A percentile compares a stretch with the other conserved stretches of the same genome.
Evolutionary conservation across 1,139 yeast genomes (phyloP).

Genomic region (Candida freyschussii): DNA sequence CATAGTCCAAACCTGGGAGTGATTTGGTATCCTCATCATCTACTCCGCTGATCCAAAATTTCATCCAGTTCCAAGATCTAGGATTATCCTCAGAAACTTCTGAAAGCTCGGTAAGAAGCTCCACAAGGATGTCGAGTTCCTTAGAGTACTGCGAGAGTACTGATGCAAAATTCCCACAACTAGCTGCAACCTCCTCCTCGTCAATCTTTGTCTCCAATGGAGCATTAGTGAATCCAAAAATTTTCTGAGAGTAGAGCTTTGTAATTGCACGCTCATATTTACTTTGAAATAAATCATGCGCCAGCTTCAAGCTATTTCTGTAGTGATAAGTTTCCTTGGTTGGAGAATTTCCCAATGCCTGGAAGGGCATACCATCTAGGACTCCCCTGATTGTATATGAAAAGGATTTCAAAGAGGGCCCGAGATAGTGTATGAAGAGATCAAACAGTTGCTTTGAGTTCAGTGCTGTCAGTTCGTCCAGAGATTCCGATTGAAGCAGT

Average conservation of each 20-base stretch:
- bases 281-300: conserved; percentile 48
- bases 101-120: conserved; percentile 42
- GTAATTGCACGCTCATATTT: conserved; percentile 57
- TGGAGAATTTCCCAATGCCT: conserved; percentile 32
- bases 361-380: conserved; percentile 56
- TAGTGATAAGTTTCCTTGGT: conserved; percentile 39
- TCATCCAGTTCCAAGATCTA: conserved; percentile 49
- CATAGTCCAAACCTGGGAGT: conserved; percentile 21
- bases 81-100: conserved; percentile 21
- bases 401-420: conserved; percentile 70
- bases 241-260: conserved; percentile 53
- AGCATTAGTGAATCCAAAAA: conserved; percentile 36
- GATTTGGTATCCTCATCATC: conserved; percentile 1
- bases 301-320: conserved; percentile 45
- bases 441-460: conserved; percentile 54
- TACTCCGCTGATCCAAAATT: conserved; percentile 38
- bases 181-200: conserved; percentile 79
- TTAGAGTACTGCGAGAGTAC: conserved; percentile 58
- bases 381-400: conserved; percentile 61
- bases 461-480: conserved; percentile 20
- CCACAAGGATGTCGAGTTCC: conserved; percentile 49
- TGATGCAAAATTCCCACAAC: conserved; percentile 76
- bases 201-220: conserved; percentile 41
- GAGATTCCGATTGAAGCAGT: conserved; percentile 9
- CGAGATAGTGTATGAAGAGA: conserved; percentile 59